These are phyloP conservation scores for Collybia nuda DNA, from an alignment of 768 basidiomycete genomes.

Conservation along the genomic window DNA sequence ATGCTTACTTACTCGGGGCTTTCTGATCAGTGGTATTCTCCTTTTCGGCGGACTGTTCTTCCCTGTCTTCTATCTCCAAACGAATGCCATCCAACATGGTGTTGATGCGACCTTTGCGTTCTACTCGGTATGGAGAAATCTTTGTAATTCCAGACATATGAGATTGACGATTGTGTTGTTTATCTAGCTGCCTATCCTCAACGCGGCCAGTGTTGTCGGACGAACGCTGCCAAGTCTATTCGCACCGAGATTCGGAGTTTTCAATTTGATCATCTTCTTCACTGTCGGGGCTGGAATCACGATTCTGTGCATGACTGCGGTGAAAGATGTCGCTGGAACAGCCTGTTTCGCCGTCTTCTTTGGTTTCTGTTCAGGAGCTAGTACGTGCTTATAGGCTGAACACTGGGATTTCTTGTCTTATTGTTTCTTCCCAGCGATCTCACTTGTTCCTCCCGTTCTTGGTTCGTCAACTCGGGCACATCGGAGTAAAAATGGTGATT, in stretches of 20 bases:
- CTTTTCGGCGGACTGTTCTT: slow-evolving; percentile 27
- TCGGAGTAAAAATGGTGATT: neutral
- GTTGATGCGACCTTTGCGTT: slow-evolving; percentile 33
- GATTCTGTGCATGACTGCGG: slow-evolving; percentile 6
- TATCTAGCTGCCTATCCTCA: slow-evolving; percentile 21
- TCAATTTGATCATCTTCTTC: slow-evolving; percentile 12
- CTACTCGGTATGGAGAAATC: slow-evolving; percentile 30
- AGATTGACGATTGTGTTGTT: neutral
- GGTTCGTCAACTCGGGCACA: neutral
- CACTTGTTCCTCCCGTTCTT: slow-evolving; percentile 3
- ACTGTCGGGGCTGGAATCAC: slow-evolving; percentile 6
- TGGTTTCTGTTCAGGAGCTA: slow-evolving; percentile 9
- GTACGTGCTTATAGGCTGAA: neutral
- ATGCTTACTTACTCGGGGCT: slow-evolving; percentile 16
- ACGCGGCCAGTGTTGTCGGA: slow-evolving; percentile 16
- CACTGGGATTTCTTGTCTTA: neutral
- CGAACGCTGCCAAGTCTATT: slow-evolving; percentile 15
- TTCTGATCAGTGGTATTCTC: slow-evolving; percentile 13
- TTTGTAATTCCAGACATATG: neutral
- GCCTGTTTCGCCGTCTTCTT: slow-evolving; percentile 5
- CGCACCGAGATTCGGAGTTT: slow-evolving; percentile 11
- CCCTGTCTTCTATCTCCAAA: slow-evolving; percentile 40
- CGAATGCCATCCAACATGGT: slow-evolving; percentile 32
- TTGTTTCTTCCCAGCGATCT: neutral
- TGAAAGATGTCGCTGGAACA: slow-evolving; percentile 3